Percentiles rank a stretch among this genome's conserved stretches.
Evolutionary conservation across 345 rosid species (phyloP).

Genomic region (Acer yangbiense): DNA sequence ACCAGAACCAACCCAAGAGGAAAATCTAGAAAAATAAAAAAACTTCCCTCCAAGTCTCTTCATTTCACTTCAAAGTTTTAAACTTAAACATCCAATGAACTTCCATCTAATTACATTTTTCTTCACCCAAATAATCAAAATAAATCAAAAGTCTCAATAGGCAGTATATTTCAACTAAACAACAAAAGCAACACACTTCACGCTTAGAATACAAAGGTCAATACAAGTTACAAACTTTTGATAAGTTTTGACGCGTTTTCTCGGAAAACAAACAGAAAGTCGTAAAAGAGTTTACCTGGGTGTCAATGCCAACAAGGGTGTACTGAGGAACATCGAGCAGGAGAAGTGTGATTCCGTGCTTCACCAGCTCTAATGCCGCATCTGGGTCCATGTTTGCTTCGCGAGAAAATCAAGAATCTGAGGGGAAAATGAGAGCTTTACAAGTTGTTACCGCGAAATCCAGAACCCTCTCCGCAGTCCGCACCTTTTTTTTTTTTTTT

Average conservation of each 20-base stretch:
- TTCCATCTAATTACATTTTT: too few species aligned
- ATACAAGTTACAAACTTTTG: not conserved
- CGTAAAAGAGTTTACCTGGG: conserved; percentile 49
- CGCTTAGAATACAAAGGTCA: not conserved
- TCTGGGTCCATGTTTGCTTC: conserved; percentile 62
- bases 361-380: conserved; percentile 71
- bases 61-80: not conserved
- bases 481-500: too few species aligned
- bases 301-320: conserved; percentile 80
- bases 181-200: not conserved
- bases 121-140: not conserved
- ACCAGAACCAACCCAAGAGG: not conserved
- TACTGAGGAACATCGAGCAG: conserved; percentile 87
- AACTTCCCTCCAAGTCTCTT: not conserved
- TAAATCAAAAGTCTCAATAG: not conserved
- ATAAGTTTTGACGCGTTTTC: not conserved
- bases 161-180: not conserved
- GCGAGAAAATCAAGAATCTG: not conserved
- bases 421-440: not conserved
- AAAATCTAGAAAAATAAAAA: not conserved
- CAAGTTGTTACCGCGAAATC: not conserved
- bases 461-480: not conserved
- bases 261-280: not conserved
- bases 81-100: not conserved
- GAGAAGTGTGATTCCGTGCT: conserved; percentile 75